Base-by-base conservation (phyloP, 495 filamentous ascomycete genomes). In the Podospora didyma region DNA sequence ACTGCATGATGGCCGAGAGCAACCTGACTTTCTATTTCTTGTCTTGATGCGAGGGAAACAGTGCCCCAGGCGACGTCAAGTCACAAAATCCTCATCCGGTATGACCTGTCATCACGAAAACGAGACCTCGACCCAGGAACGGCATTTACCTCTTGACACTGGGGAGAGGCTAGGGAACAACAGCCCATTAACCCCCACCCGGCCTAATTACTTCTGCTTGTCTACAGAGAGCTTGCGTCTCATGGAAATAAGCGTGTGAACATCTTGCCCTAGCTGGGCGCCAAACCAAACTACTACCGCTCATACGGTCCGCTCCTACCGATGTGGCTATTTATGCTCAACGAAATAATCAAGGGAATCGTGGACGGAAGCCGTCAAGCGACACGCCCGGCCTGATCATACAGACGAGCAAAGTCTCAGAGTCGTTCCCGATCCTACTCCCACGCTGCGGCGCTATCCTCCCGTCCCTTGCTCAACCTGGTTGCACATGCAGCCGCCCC, bases 251-350 rank as follows among this genome's bases (percentile, higher is more conserved):
- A 57, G 51, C 46, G 22, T 55, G 47, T 46, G 59, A 45, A 50
- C 45, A 24, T 47, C 51, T 49, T 46, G 26, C 46, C 55, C 52
- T 54, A 49, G 53, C 44, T 54, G 52, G 55, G 31, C 45, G 58
- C 55, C 60, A 56, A 61, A 67, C 54, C 22, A 64, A 62, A 34
- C 58, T 58, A 34, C 58, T 58, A 73, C 68, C 69, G 72, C 72
- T 69, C 64, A 57, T 50, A 68, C 73, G 73, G 73, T 73, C 73
- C 73, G 73, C 60, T 57, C 62, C 60, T 70, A 68, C 72, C 73
- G 73, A 68, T 64, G 57, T 73, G 69, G 69, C 71, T 69, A 74
- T 75, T 63, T 68, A 19, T 59, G 54, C 62, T 52, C 60, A 55
- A 58, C 53, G 46, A 61, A 62, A 44, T 54, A 63, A 63, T 54